Conservation (phyloP, 2,329 filamentous ascomycete genomes). For the Hymenotorrendiella dingleyae region DNA sequence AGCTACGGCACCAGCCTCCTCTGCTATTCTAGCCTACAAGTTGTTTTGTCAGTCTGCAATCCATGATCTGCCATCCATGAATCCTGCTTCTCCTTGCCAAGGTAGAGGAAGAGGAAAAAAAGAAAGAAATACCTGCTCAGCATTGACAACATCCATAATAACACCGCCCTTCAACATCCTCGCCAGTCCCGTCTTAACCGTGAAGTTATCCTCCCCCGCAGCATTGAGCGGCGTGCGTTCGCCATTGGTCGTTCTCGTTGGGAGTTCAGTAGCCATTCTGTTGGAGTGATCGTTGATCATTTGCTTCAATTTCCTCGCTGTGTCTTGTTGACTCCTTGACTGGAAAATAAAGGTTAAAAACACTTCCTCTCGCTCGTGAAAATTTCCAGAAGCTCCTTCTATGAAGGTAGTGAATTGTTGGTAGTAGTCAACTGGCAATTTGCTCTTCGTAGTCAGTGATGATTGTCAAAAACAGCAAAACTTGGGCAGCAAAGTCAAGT, state of each 20-base stretch:
- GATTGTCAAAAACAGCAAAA: no score
- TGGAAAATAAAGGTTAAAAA: background rate
- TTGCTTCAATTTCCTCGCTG: constrained; percentile 2
- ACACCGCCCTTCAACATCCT: constrained; percentile 99
- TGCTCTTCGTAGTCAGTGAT: no score
- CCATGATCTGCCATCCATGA: no score
- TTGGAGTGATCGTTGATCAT: constrained; percentile 22
- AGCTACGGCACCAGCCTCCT: constrained; percentile 90
- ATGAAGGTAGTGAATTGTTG: no score
- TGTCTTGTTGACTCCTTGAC: background rate
- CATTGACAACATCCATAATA: constrained; percentile 98
- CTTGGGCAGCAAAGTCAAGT: no score
- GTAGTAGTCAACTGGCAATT: no score
- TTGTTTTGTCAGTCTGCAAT: no score
- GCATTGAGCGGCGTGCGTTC: constrained; percentile 15
- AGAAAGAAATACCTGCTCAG: constrained; percentile 58
- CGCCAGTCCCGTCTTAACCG: constrained; percentile 89
- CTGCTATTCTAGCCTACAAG: constrained; percentile 79
- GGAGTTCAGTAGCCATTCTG: constrained; percentile 37
- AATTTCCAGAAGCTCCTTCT: no score
- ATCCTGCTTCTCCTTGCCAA: background rate
- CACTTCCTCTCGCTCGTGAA: background rate
- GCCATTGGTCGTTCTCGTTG: constrained; percentile 31
- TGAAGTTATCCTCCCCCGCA: constrained; percentile 48
- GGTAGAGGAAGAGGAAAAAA: background rate